Evolutionary conservation across 1,284 basidiomycete genomes (phyloP), one percentile per base, ranked within the genome.

Genomic region (Salmacisia buchloeana): DNA sequence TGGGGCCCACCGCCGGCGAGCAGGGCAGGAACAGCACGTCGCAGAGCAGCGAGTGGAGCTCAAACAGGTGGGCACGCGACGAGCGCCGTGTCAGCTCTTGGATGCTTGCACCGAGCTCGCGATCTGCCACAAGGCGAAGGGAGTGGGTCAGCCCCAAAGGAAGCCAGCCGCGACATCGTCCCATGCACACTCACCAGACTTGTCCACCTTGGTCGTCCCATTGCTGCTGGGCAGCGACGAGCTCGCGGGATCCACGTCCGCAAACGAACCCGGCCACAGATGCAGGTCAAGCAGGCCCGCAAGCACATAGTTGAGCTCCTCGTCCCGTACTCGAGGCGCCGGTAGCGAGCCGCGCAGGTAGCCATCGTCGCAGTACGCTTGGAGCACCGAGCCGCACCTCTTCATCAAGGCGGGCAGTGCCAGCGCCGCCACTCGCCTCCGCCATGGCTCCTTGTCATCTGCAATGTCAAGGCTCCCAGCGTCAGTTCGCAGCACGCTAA

Each of bases 301-400:
- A 12, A 97, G 82, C 7, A 94, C 85, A 73, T 91, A 94, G 1
- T 92, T 80, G 15, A 97, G 79, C 75, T 97, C 94, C 70, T 97
- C 92, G 78, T 96, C 91, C 35, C 91, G 85, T 0, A 87, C 85
- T 7, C 75, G 65, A 21, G 71, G 71, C 39, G 75, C 56, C 0
- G 76, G 75, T n/a, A 66, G 54, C 49, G 85, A 85, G 2, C 93
- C 92, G 33, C 92, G 85, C 23, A 97, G 77, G 1, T 85, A 84
- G 63, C 89, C 87, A 74, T 97, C 94, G 0, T 88, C 89, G 6
- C 92, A 83, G 74, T 90, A 97, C 1, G 85, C 83, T 6, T 85
- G 82, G 60, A 97, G 81, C 0, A 87, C 84, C 0, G 83, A 82
- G 58, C 85, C 83, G 79, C 90, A 92, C 23, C 93, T 87, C 61